Evolutionary conservation across 768 basidiomycete genomes (phyloP), one percentile per base, ranked within the genome.

Genomic region (Leccinum subgranulosum): DNA sequence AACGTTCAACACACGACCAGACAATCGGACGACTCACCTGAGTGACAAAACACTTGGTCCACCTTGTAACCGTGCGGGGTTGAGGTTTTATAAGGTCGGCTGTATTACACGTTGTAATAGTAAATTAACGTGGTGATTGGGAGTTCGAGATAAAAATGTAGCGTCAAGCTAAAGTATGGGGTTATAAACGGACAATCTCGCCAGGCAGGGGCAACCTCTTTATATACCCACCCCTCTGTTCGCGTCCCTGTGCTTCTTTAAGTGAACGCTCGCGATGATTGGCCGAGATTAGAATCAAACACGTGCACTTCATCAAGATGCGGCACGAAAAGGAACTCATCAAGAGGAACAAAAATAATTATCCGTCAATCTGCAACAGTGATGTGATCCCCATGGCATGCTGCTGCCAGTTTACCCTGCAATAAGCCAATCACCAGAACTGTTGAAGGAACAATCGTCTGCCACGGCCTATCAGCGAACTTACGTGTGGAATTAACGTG

Each of bases 41-140:
- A 3, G 33, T 34, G 12, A 12, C 31, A 28, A 23, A 15, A 50
- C 29, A 46, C 23, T 11, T 21, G 7, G 21, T 3, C 23, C 54
- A 59, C 58, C 63, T 54, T 61, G 67, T 31, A 23, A 39, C 1
- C 41, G 48, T 14, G 56, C 31, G 58, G 23, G 49, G 5, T 6
- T 31, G 53, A n/a, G 49, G 3, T n/a, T 50, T 57, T 57, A 58
- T 63, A 51, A 25, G 17, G 19, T 55, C 23, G 49, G 49, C 9
- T 19, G 51, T 11, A 50, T 31, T 49, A 49, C 46, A 55, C 53
- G 53, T 51, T 33, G 57, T 33, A 55, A 55, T 48, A 45, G 28
- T 39, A 46, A 15, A 23, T 49, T 50, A 56, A 54, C 49, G 57
- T 48, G 54, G 49, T 45, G 21, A n/a, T 7, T 12, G 14, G 50